Percentiles rank a stretch among this genome's conserved stretches.
Conservation (phyloP, 371 early-diverging fungal species). For the Smittium culicis region DNA sequence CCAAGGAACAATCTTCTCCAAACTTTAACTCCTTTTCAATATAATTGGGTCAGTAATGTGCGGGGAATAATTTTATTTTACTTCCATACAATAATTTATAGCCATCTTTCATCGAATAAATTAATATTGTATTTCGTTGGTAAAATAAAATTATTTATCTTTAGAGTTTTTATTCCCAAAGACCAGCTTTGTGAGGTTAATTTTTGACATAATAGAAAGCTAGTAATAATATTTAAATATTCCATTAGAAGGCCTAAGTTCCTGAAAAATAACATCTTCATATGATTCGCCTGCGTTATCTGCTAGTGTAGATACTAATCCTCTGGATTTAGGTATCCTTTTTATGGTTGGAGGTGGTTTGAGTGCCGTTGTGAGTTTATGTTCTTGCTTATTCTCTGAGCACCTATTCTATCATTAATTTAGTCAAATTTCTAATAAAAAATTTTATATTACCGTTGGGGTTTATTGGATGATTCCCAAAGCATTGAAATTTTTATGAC, state of each 20-base stretch:
- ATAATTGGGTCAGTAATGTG: neutral
- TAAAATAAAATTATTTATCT: neutral
- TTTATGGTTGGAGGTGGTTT: neutral
- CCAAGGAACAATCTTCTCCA: neutral
- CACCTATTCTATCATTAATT: neutral
- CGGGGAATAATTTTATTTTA: neutral
- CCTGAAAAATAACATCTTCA: neutral
- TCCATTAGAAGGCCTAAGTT: neutral
- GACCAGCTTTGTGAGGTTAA: too few relatives aligned
- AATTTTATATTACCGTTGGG: neutral
- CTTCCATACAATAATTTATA: neutral
- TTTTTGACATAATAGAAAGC: neutral
- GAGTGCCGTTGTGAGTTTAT: neutral
- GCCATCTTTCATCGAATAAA: neutral
- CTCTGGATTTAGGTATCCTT: neutral
- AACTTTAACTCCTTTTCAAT: neutral
- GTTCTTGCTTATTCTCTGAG: neutral
- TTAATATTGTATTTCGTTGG: neutral
- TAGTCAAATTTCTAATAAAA: conserved; percentile 1
- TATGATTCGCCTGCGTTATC: neutral
- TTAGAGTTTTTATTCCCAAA: neutral
- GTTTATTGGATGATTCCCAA: neutral
- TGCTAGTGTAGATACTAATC: conserved; percentile 4
- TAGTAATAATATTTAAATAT: neutral
- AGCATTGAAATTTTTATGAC: neutral